Base-by-base conservation (phyloP, 2,329 filamentous ascomycete species). In the Apiospora rasikravindrae region DNA sequence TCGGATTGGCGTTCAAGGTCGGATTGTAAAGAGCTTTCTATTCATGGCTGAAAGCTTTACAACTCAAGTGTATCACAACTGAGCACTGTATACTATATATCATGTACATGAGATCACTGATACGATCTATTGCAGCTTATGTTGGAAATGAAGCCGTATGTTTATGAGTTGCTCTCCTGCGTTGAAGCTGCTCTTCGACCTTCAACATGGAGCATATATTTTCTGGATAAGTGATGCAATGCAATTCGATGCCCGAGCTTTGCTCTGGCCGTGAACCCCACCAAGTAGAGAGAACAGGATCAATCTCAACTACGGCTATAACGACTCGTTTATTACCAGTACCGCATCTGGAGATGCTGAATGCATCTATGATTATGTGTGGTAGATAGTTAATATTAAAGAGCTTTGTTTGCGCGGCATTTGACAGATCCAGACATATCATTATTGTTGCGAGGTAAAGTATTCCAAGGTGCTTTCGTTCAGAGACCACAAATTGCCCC, bases 1-100 rank as follows among this genome's bases (percentile, higher is more conserved):
- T 67, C 33, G 69, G 66, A 29, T 67, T 61, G 71, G 71, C 14
- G 76, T 82, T 69, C 80, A 77, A 77, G 71, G 29, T 26, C 70
- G 73, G 72, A 40, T 64, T 40, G 11, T 40, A 40, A 37, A 64
- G 22, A 33, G 19, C 57, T 33, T 37, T 24, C 22, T 64, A 40
- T 64, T 64, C 57, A 64, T 40, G 33, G 57, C 19, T 40, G 57
- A 64, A 64, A n/a, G 57, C 22, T 40, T 22, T 40, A 64, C 24
- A 64, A 64, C 40, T 40, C 57, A 64, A 40, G 57, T 64, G 57
- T 64, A 64, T 40, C 57, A 64, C 40, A 40, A 64, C 33, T 1
- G 33, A 64, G 33, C 33, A 64, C 26, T 61, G 53, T 61, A 61
- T 61, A 61, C 26, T 37, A 64, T 44, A 69, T 71, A 42, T 51